phyloP scores from a whole-genome alignment of 805 yeast genomes.

The Ogataea philodendri region DNA sequence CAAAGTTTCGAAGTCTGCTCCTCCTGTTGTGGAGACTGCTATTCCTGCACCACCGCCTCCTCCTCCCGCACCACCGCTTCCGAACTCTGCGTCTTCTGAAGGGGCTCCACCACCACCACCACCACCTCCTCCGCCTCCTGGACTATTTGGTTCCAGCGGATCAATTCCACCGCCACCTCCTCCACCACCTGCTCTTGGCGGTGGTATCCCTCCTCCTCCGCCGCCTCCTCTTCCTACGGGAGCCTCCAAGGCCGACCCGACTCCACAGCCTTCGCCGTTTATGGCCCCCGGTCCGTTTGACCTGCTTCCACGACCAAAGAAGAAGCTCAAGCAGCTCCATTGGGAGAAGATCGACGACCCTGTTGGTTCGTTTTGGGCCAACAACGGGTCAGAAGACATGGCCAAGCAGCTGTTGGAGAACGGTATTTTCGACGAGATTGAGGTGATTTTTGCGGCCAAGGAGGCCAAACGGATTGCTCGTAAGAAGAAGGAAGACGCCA shows the following conservation, averaged over 20 bases:
- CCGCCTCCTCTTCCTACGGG: constrained; percentile 33
- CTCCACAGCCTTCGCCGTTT: constrained; percentile 25
- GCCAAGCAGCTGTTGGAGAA: constrained; percentile 64
- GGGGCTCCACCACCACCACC: constrained; percentile 15
- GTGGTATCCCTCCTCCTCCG: constrained; percentile 23
- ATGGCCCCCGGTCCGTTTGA: constrained; percentile 40
- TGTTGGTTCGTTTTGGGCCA: constrained; percentile 83
- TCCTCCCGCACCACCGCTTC: constrained; percentile 33
- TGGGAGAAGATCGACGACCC: constrained; percentile 93
- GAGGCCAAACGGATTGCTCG: constrained; percentile 53
- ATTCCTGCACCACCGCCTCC: constrained; percentile 27
- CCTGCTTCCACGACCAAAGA: constrained; percentile 63
- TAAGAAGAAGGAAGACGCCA: constrained; percentile 45
- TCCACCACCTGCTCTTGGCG: constrained; percentile 28
- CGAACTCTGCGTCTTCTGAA: neutral
- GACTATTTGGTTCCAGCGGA: constrained; percentile 16
- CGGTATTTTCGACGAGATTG: constrained; percentile 84
- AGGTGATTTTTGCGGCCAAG: constrained; percentile 82
- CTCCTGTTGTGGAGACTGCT: constrained; percentile 1
- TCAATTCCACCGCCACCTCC: constrained; percentile 27
- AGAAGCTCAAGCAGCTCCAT: constrained; percentile 88
- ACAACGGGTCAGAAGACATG: constrained; percentile 54
- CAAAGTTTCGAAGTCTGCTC: neutral
- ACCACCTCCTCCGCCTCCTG: constrained; percentile 35
- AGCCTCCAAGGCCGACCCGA: neutral